Evolutionary conservation across 1,284 basidiomycete genomes (phyloP).

Genomic region (Flammula alnicola): DNA sequence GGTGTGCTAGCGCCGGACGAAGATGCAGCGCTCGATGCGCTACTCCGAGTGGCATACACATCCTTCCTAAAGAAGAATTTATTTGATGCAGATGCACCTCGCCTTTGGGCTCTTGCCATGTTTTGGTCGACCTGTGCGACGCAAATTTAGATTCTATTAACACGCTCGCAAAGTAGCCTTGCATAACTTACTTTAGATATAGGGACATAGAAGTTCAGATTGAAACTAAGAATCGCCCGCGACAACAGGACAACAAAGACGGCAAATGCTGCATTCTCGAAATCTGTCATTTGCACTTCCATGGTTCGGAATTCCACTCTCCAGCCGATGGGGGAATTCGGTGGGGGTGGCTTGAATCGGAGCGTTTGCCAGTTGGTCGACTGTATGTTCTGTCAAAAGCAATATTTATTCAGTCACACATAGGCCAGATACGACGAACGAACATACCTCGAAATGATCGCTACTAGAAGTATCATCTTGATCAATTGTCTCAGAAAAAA

Average conservation of each 20-base stretch:
- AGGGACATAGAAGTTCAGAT: constrained; percentile 95
- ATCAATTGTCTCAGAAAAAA: constrained; percentile 93
- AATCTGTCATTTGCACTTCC: constrained; percentile 99
- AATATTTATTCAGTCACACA: too few species aligned
- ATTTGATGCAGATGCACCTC: constrained; percentile 76
- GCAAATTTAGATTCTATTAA: constrained; percentile 3
- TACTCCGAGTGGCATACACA: constrained; percentile 67
- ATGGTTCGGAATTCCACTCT: constrained; percentile 98
- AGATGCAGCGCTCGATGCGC: constrained; percentile 47
- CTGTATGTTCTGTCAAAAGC: constrained; percentile 98
- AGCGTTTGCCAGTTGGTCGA: constrained; percentile 99
- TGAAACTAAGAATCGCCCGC: constrained; percentile 89
- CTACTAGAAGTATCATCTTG: constrained; percentile 88
- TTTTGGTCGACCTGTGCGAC: constrained; percentile 89
- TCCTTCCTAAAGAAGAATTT: constrained; percentile 93
- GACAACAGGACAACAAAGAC: constrained; percentile 95
- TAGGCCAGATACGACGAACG: too few species aligned
- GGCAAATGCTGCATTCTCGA: constrained; percentile 97
- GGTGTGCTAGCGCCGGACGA: constrained; percentile 61
- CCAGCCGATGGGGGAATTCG: constrained; percentile 94
- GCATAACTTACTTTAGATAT: constrained; percentile 81
- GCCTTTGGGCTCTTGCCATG: constrained; percentile 88
- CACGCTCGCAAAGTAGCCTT: neutral
- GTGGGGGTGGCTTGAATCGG: constrained; percentile 97
- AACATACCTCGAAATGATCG: constrained; percentile 94